Evolutionary conservation across 306 rosid species (phyloP).

Genomic region (Echinosophora koreensis): DNA sequence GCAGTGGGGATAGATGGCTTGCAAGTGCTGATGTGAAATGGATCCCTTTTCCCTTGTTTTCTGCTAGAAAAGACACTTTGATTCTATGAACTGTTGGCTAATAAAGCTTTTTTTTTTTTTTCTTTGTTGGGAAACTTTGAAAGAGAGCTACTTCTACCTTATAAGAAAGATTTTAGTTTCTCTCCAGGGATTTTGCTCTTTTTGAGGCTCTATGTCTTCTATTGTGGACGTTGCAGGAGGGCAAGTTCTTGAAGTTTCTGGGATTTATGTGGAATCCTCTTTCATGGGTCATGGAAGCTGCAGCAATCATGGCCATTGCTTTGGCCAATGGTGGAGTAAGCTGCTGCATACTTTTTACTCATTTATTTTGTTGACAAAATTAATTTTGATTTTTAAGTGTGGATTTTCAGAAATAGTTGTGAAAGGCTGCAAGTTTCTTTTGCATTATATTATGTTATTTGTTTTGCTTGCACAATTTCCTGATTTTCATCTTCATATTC

Average conservation of each 20-base stretch:
- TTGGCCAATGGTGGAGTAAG: conserved; percentile 93
- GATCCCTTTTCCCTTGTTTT: neutral
- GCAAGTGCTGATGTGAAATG: neutral
- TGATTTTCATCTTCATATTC: conserved; percentile 26
- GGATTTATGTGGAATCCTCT: conserved; percentile 98
- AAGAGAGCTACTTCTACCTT: conserved; percentile 6
- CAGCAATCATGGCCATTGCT: conserved; percentile 91
- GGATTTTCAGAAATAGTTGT: neutral
- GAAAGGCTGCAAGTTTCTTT: conserved; percentile 4
- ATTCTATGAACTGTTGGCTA: neutral
- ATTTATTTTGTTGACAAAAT: conserved; percentile 16
- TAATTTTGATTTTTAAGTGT: neutral
- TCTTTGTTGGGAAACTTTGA: neutral
- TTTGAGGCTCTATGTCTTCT: conserved; percentile 6
- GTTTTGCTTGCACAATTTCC: neutral
- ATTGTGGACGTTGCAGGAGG: conserved; percentile 61
- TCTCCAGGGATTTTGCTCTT: conserved; percentile 7
- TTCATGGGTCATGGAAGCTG: conserved; percentile 97
- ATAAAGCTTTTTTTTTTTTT: neutral
- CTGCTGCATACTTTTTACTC: conserved; percentile 2
- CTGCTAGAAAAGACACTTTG: neutral
- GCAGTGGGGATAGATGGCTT: neutral
- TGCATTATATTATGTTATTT: neutral
- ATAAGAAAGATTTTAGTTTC: conserved; percentile 14
- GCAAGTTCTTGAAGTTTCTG: conserved; percentile 77